These are phyloP conservation scores for Nitzschia sp. DNA, from an alignment of 108 stramenopile species.

Conservation along the genomic window DNA sequence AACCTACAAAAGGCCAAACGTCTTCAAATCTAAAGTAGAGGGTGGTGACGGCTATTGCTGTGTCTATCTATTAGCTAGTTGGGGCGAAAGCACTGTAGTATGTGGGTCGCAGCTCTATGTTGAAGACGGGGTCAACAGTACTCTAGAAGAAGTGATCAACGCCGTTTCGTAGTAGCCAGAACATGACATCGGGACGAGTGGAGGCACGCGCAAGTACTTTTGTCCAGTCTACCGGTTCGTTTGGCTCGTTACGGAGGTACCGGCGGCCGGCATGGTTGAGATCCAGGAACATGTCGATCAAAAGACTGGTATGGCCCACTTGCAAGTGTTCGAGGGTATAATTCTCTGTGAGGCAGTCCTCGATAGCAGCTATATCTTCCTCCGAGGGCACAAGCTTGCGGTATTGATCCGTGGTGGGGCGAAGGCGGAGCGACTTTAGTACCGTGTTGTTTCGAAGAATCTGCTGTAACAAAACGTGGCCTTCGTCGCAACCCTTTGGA, in stretches of 20 bases:
- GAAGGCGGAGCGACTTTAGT: neutral
- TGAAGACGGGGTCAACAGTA: too few relatives aligned
- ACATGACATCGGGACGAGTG: constrained; percentile 1
- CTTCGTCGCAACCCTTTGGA: neutral
- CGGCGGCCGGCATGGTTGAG: constrained; percentile 3
- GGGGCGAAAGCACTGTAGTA: neutral
- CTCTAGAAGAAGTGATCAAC: neutral
- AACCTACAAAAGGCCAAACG: constrained; percentile 79
- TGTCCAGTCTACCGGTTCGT: neutral
- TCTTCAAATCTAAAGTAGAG: constrained; percentile 58
- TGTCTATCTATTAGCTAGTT: neutral
- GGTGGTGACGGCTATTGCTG: too few relatives aligned
- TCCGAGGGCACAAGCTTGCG: neutral
- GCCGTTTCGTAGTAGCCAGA: neutral
- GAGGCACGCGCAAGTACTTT: neutral
- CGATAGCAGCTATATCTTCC: neutral
- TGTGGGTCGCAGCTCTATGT: neutral
- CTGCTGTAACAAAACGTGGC: neutral
- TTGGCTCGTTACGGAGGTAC: neutral
- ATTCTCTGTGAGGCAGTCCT: neutral
- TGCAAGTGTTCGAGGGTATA: neutral
- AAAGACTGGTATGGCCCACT: neutral
- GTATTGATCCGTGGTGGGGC: neutral
- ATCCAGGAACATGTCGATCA: neutral
- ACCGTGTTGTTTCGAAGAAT: neutral